These are phyloP conservation scores for Ophiostoma montium DNA, from an alignment of 2,329 filamentous ascomycete species.

Conservation along the genomic window DNA sequence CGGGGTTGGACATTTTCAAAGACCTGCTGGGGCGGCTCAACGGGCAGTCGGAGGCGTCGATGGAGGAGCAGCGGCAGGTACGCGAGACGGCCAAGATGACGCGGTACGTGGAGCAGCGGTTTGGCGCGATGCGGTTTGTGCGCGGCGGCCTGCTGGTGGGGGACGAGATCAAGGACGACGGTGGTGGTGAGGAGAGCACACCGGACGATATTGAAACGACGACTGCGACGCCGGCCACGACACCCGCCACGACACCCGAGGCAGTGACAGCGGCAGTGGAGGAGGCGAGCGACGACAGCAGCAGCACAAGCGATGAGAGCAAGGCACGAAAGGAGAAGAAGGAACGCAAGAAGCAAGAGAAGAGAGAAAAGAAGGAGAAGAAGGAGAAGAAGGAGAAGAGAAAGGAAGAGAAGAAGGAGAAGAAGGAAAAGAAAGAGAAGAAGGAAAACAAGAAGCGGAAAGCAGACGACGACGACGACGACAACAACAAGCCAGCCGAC, in stretches of 20 bases:
- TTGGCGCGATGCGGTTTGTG: conserved; percentile 74
- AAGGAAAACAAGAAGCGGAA: conserved; percentile 24
- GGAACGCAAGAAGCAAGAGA: conserved; percentile 17
- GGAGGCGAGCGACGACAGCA: not conserved
- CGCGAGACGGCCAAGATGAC: conserved; percentile 58
- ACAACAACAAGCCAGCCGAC: conserved; percentile 6
- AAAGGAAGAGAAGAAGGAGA: conserved; percentile 19
- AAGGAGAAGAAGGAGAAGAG: conserved; percentile 2
- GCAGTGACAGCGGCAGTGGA: not conserved
- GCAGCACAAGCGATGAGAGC: not conserved
- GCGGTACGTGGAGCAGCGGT: conserved; percentile 60
- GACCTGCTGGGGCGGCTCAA: conserved; percentile 80
- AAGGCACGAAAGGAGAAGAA: not conserved
- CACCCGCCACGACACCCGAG: not conserved
- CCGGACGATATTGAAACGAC: not conserved
- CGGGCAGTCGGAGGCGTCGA: conserved; percentile 62
- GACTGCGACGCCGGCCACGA: not conserved
- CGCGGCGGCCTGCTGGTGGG: conserved; percentile 60
- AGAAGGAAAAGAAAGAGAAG: conserved; percentile 23
- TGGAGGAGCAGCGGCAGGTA: conserved; percentile 55
- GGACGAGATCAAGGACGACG: conserved; percentile 20
- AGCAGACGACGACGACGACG: conserved; percentile 21
- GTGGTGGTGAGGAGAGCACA: no score
- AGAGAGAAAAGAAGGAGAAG: not conserved
- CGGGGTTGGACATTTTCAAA: conserved; percentile 76